phyloP scores from a whole-genome alignment of 2,329 filamentous ascomycete species.

The Colletotrichum caudatum region DNA sequence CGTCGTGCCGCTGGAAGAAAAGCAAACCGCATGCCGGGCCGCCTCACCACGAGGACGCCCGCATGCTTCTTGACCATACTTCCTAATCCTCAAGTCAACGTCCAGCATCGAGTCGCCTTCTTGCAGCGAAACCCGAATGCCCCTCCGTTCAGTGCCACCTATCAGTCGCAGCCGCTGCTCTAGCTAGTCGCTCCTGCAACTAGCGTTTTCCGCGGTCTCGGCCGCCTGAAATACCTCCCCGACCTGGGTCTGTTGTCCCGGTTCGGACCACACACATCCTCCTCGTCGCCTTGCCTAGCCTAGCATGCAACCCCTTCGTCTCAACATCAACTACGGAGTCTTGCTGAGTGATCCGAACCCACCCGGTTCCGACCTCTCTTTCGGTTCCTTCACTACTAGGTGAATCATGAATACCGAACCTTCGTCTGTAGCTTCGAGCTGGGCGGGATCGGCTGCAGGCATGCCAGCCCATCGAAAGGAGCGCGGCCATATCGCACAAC shows the following conservation, averaged over 20 bases:
- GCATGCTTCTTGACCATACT: neutral
- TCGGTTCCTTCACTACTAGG: constrained; percentile 37
- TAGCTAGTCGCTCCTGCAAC: constrained; percentile 12
- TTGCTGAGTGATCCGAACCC: constrained; percentile 27
- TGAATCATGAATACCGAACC: constrained; percentile 41
- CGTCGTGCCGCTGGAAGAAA: constrained; percentile 19
- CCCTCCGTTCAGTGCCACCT: constrained; percentile 2
- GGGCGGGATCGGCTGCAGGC: constrained; percentile 48
- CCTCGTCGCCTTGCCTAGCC: constrained; percentile 5
- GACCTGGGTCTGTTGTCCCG: constrained; percentile 3
- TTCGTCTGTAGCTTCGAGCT: constrained; percentile 47
- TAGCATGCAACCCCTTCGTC: constrained; percentile 19
- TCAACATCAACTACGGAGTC: constrained; percentile 21
- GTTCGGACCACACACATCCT: constrained; percentile 5
- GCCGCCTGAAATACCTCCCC: constrained; percentile 2
- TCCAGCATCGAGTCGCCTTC: constrained; percentile 2
- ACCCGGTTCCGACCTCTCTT: constrained; percentile 1
- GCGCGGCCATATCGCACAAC: constrained; percentile 55
- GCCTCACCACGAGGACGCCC: neutral
- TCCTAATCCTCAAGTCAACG: neutral
- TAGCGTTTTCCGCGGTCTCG: neutral
- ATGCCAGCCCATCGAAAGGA: constrained; percentile 52
- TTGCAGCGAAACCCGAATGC: constrained; percentile 7
- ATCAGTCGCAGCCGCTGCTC: constrained; percentile 6
- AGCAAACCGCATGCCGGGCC: neutral